Base-by-base conservation (phyloP, 352 stramenopile genomes). In the Pythium monospermum region DNA sequence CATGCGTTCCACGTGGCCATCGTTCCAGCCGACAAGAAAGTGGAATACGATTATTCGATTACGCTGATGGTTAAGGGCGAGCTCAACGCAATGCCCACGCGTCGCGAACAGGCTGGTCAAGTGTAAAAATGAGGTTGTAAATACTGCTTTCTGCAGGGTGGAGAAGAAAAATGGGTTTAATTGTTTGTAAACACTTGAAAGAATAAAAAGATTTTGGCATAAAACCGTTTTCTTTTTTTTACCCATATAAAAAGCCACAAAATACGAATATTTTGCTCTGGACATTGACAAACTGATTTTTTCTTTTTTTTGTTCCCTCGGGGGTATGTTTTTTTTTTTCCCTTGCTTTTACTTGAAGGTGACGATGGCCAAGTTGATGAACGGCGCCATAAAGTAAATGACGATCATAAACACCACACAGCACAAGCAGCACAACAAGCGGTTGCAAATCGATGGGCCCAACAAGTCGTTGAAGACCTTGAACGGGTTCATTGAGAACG, bases 401-500 rank as follows among this genome's bases (percentile, higher is more conserved):
- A 93, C 49, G 13, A 90, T 72, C 71, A 94, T 88, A 66, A 94
- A 85, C 11, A 81, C 49, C 21, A 94, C 53, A 58, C 83, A 94
- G 80, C 81, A 93, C 43, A 87, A 76, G 55, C 82, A 94, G 66
- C 87, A 91, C 55, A 85, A 71, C 38, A 94, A 69, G 19, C 77
- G 74, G 62, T 90, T 72, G 71, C 83, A 96, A 33, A 96, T 87
- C 6, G 75, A 83, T 19, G 87, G 87, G 8, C 89, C 89, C 15
- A 96, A 64, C 33, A 96, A 53, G 30, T 95, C 84, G 53, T 82
- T 87, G 40, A 94, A 73, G 6, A 97, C 71, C 60, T 90, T 91
- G 64, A 96, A 96, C 39, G 89, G 89, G 60, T 97, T 96, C 50
- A 94, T 71, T 13, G 76, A 92, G 64, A 95, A 95, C 54, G 94